Evolutionary conservation across 2,329 filamentous ascomycete genomes (phyloP), one percentile per base, ranked within the genome.

Genomic region (Trichoderma brevicompactum): DNA sequence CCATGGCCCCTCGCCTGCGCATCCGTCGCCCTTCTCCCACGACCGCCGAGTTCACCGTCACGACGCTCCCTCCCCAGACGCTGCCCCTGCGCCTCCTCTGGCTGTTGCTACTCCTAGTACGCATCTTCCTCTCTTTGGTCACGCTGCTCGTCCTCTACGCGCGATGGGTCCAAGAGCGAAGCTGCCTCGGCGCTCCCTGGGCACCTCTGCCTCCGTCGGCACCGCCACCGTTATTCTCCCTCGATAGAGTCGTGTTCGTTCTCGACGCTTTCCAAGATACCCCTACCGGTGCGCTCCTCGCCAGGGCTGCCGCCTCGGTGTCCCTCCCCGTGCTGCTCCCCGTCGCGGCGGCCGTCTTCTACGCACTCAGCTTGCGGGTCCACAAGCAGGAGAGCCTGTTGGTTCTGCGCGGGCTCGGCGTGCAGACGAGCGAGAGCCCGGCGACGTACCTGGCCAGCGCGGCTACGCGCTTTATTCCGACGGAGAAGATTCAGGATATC

Each of bases 1-100:
- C 84, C 48, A 85, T 83, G 19, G 72, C 80, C 1, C 85, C 87
- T 9, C 84, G 84, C 70, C 86, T 92, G 58, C 83, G 81, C 71
- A 84, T 85, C 67, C 84, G 87, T 69, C 85, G 87, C 23, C 91
- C 92, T 56, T 94, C 95, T 28, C 89, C 92, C 53, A 96, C 93
- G 2, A 97, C 95, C n/a, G 89, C 92, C 75, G 90, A 92, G 70
- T 98, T 94, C 83, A 96, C 91, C 36, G 92, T 97, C 64, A 95
- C 94, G 41, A 97, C 94, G 65, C 87, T 88, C 50, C 87, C 91
- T 0, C 78, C 80, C 0, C 74, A 79, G 4, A 84, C 83, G 0
- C 67, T 84, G 15, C 72, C 82, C 2, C 77, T 84, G 7, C 83
- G 80, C 46, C 68, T 83, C 40, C 74, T 84, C 19, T 76, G 83